Base-by-base conservation (phyloP, 306 rosid genomes). In the Ammopiptanthus mongolicus region DNA sequence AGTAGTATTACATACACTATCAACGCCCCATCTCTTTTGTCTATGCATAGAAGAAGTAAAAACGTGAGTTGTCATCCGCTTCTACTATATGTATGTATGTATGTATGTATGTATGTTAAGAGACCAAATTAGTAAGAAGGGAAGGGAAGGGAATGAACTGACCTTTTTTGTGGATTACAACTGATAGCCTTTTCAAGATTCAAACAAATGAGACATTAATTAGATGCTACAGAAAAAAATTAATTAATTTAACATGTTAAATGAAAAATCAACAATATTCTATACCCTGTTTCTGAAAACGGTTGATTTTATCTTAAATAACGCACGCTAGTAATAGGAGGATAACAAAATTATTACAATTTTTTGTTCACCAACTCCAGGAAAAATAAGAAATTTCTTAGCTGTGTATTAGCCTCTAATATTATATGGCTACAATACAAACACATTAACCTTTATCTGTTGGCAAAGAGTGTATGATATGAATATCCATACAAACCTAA, bases 131-230 rank as follows among this genome's bases (percentile, higher is more conserved):
- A 63, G 2, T 34, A 56, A 63, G 2, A 53, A 57, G 23, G 21
- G 31, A 53, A 57, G 23, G 21, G 31, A 22, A 23, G 13, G 12
- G 25, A 46, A 11, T 47, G 39, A 25, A 78, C 91, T 61, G 56
- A 87, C 86, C 79, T 75, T 67, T 76, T 83, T 28, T 39, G 23
- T 10, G 68, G 33, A 6, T 70, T 65, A 25, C 3, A 39, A 56
- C 47, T 22, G 44, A 15, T 37, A 41, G 6, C 58, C 85, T 84
- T 78, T 53, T 48, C n/a, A 58, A 59, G 15, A 29, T 64, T 57
- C 61, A 29, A 25, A 50, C 37, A 74, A 31, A 6, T 6, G 46
- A 55, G 63, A 79, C 14, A 2, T 1, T 1, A 23, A 50, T 63
- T n/a, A 29, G 22, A 15, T 18, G 0, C 4, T 28, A 18, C 47